Evolutionary conservation across 257 asterid genomes (phyloP), one percentile per base, ranked within the genome.

Genomic region (Forsythia suspensa): DNA sequence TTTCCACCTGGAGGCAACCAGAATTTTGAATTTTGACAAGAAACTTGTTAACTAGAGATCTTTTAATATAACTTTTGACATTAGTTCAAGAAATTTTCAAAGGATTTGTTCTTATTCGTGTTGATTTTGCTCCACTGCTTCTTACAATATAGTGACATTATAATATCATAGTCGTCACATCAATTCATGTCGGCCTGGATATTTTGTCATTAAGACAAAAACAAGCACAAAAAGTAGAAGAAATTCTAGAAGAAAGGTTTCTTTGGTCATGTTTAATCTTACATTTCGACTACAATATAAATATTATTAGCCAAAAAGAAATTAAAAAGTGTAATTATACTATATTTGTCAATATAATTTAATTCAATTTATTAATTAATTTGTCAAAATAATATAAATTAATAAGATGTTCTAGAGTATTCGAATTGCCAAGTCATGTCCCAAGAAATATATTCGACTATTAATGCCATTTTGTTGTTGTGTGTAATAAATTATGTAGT

Each of bases 1-100:
- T 87, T 88, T 66, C 92, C 92, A 34, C 89, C 89, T 0, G 89
- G 88, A 48, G 94, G 92, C 71, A 91, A 61, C 97, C 98, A 10
- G 98, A 91, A 83, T 90, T 89, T 88, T 89, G 94, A 81, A 91
- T 90, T 42, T 42, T 42, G 48, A 42, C 48, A 42, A 42, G 13
- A 42, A 42, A 40, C 2, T 42, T 42, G 48, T 42, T 8, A 9
- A 42, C 48, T 42, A 2, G 12, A 8, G 12, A 13, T 8, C 48
- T 2, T 42, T 1, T 2, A 10, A 42, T 42, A 13, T 6, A 42
- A 5, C 9, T 42, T 42, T 46, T 13, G 57, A 48, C 7, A 13
- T 13, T 48, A 13, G 57, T 48, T 15, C n/a, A 1, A 3, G 55
- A 46, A 46, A 46, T 46, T 46, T 46, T 5, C 10, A 44, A 15